phyloP scores from a whole-genome alignment of 1,139 yeast genomes.

The Pichia terricola region DNA sequence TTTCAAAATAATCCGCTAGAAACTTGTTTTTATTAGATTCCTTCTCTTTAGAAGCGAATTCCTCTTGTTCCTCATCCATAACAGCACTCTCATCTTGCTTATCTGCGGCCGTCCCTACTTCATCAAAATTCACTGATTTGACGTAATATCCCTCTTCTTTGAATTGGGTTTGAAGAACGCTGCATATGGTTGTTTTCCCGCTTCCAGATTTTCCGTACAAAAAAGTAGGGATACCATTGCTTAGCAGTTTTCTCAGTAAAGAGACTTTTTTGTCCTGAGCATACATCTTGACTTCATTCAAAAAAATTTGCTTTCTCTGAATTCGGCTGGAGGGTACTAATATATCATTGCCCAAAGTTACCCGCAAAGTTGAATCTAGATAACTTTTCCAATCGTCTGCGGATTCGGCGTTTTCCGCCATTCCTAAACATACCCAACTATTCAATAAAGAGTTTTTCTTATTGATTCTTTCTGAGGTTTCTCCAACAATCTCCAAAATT shows the following conservation, averaged over 20 bases:
- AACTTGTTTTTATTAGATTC: slow-evolving; percentile 35
- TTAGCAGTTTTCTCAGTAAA: slow-evolving; percentile 36
- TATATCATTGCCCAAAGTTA: slow-evolving; percentile 34
- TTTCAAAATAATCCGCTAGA: slow-evolving; percentile 40
- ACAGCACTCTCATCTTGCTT: not conserved
- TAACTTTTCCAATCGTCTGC: slow-evolving; percentile 8
- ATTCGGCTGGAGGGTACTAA: slow-evolving; percentile 43
- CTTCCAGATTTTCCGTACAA: slow-evolving; percentile 72
- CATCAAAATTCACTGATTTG: slow-evolving; percentile 15
- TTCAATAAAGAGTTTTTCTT: not conserved
- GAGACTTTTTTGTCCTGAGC: slow-evolving; percentile 46
- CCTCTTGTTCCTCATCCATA: not conserved
- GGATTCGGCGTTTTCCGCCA: not conserved
- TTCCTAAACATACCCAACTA: slow-evolving; percentile 1
- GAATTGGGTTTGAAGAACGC: slow-evolving; percentile 33
- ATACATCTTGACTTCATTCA: slow-evolving; percentile 29
- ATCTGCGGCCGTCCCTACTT: slow-evolving; percentile 28
- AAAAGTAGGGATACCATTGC: slow-evolving; percentile 46
- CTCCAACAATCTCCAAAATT: slow-evolving; percentile 28
- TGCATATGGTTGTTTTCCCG: slow-evolving; percentile 59
- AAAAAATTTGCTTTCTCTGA: slow-evolving; percentile 13
- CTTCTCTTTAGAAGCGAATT: not conserved
- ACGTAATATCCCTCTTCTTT: slow-evolving; percentile 32
- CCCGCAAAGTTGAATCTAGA: not conserved
- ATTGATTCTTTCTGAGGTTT: slow-evolving; percentile 11